phyloP scores from a whole-genome alignment of 2,329 filamentous ascomycete species.

The Pyrenophora seminiperda region DNA sequence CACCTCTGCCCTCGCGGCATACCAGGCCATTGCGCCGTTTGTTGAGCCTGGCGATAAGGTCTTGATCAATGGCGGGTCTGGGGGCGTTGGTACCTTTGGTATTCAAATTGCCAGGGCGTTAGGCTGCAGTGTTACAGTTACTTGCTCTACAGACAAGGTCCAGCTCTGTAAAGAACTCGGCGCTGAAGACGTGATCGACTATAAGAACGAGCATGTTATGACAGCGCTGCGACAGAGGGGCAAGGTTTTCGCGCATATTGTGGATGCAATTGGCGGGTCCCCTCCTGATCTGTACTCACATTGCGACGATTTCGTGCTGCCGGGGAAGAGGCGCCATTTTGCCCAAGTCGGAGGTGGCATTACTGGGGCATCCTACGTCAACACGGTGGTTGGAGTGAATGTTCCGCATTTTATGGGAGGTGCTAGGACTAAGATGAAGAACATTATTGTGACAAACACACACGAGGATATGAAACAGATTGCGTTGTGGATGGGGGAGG shows the following conservation, averaged over 20 bases:
- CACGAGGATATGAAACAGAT: slow-evolving; percentile 44
- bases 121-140: slow-evolving; percentile 61
- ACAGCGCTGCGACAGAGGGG: slow-evolving; percentile 53
- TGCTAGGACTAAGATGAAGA: slow-evolving; percentile 1
- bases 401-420: neutral
- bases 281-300: slow-evolving; percentile 29
- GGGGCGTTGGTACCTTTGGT: slow-evolving; percentile 62
- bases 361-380: neutral
- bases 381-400: too few species aligned
- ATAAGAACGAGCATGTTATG: slow-evolving; percentile 55
- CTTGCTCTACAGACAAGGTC: slow-evolving; percentile 62
- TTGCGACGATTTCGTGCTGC: slow-evolving; percentile 9
- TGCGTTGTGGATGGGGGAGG: slow-evolving; percentile 60
- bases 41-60: slow-evolving; percentile 51
- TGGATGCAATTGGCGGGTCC: slow-evolving; percentile 60
- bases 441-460: neutral
- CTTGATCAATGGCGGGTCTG: slow-evolving; percentile 66
- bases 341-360: slow-evolving; percentile 4
- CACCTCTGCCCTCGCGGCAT: slow-evolving; percentile 37
- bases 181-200: slow-evolving; percentile 66
- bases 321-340: slow-evolving; percentile 7
- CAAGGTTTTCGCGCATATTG: slow-evolving; percentile 55
- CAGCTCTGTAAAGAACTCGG: slow-evolving; percentile 61
- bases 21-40: slow-evolving; percentile 37
- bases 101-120: slow-evolving; percentile 66